Base-by-base conservation (phyloP, 176 grass and related monocot species). In the Bolboschoenus planiculmis region DNA sequence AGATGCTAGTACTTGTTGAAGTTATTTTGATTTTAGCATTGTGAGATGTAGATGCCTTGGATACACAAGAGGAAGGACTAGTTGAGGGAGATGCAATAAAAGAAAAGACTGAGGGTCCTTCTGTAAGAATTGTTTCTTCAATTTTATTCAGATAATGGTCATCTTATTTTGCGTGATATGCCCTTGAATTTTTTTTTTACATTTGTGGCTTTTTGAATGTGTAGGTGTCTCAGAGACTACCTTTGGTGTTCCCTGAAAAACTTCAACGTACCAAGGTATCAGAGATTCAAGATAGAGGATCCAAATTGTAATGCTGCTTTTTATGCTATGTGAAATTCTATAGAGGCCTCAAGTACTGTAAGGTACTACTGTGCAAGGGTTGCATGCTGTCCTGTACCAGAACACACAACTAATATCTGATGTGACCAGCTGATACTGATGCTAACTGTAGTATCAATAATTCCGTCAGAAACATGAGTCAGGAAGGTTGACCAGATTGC, bases 261-360 rank as follows among this genome's bases (percentile, higher is more conserved):
- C 87, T 94, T 84, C 95, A 97, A 85, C 92, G 92, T 70, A 91
- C 95, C 66, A 97, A 97, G 92, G 95, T 97, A 91, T 84, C 34
- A 82, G 55, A 24, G 84, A 55, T 76, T 80, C 40, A 29, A 54
- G 42, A 5, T 59, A 85, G 48, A 68, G 34, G 59, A 59, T 78
- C 56, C 36, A 77, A 58, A 44, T 87, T 79, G 82, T 73, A 31
- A 57, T 74, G 20, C 30, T 58, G 35, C 37, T 62, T 24, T 78
- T 81, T 61, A 40, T 62, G 10, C 39, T 81, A 20, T 44, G 66
- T 79, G 27, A 79, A 56, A 43, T 33, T 31, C n/a, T 73, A 21
- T 80, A 74, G 78, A n/a, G 21, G 10, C 4, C 73, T 33, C 58
- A 66, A 67, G 56, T 48, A 80, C 20, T 85, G 67, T 23, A 58